Evolutionary conservation across 2,329 filamentous ascomycete species (phyloP).

Genomic region (Cadophora malorum): DNA sequence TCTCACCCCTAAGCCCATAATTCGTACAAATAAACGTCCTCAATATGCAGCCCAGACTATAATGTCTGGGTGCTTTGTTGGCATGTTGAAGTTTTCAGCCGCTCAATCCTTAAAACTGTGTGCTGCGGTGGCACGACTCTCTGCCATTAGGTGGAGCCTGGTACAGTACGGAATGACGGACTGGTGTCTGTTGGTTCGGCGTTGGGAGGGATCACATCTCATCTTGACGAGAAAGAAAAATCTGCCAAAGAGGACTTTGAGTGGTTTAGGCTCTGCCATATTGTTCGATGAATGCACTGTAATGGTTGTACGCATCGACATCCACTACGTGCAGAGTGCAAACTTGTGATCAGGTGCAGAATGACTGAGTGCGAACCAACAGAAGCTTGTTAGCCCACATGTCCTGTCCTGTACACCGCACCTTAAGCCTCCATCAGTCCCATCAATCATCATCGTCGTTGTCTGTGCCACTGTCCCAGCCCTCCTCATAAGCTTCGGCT

Average conservation of each 20-base stretch:
- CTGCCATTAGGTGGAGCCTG: neutral
- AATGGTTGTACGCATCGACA: slow-evolving; percentile 7
- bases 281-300: slow-evolving; percentile 1
- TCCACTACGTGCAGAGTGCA: neutral
- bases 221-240: neutral
- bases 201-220: neutral
- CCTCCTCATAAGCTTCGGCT: slow-evolving; percentile 86
- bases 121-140: slow-evolving; percentile 1
- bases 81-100: neutral
- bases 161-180: neutral
- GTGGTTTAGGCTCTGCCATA: slow-evolving; percentile 16
- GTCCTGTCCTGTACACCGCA: slow-evolving; percentile 7
- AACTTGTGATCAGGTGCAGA: neutral
- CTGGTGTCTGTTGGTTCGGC: slow-evolving; percentile 1
- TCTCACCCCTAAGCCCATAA: neutral
- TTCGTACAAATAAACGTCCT: neutral
- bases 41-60: slow-evolving; percentile 1
- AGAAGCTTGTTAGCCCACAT: slow-evolving; percentile 3
- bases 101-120: neutral
- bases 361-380: neutral
- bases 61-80: slow-evolving; percentile 11
- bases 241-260: slow-evolving; percentile 1
- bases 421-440: slow-evolving; percentile 17
- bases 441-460: slow-evolving; percentile 61
- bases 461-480: slow-evolving; percentile 81